phyloP scores from a whole-genome alignment of 495 filamentous ascomycete species.

The Lophiostoma macrostomum region DNA sequence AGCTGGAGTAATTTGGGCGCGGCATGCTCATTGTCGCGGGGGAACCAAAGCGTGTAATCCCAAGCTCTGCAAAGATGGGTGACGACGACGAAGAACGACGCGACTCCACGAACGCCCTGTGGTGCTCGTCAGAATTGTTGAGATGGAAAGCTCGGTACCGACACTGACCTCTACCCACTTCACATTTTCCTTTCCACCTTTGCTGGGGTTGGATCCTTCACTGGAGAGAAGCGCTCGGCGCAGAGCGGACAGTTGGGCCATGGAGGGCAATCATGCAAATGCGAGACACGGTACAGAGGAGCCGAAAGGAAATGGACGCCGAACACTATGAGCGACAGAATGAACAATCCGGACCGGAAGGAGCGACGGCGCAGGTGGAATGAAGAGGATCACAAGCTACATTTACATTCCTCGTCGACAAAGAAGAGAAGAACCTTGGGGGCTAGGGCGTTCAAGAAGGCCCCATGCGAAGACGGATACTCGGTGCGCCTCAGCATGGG shows the following conservation, averaged over 20 bases:
- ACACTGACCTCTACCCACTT: slow-evolving; percentile 60
- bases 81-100: slow-evolving; percentile 60
- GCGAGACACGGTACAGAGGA: background rate
- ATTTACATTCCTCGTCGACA: background rate
- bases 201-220: background rate
- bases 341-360: background rate
- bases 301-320: background rate
- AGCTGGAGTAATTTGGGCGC: slow-evolving; percentile 55
- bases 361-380: background rate
- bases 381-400: background rate
- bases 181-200: slow-evolving; percentile 45
- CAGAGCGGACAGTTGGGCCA: background rate
- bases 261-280: slow-evolving; percentile 14
- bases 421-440: background rate
- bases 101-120: slow-evolving; percentile 58
- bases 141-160: background rate
- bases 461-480: slow-evolving; percentile 9
- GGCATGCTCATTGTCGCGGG: slow-evolving; percentile 48
- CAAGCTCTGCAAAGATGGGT: slow-evolving; percentile 63
- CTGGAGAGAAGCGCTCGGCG: background rate
- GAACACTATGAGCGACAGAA: too few relatives aligned
- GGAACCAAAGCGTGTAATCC: slow-evolving; percentile 57
- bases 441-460: background rate
- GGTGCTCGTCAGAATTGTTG: background rate
- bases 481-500: slow-evolving; percentile 1